Base-by-base conservation (phyloP, 2,329 filamentous ascomycete genomes). In the Fusarium sp. region DNA sequence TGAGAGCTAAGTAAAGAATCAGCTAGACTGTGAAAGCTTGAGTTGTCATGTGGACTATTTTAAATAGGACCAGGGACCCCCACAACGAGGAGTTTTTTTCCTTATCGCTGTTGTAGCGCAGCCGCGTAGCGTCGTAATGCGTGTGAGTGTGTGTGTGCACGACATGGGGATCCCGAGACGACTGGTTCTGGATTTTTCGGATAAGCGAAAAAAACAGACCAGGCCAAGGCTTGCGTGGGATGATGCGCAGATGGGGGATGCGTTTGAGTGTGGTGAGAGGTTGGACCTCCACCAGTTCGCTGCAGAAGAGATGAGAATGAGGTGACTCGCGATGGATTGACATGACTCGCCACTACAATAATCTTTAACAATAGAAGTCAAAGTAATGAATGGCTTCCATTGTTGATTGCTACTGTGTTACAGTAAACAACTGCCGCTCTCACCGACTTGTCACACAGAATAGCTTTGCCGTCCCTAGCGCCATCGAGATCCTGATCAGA, bases 361-460 rank as follows among this genome's bases (percentile, higher is more conserved):
- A 36, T 36, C 8, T 44, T 44, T 59, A 53, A 70, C 59, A 18
- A 9, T 9, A 8, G 14, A 9, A 44, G 29, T 23, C 27, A 33
- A 8, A 8, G 13, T 8, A 10, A 38, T 38, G 33, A 38, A 38
- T 16, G 9, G 9, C 10, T 0, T 29, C 2, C 4, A 29, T 29
- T 29, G 27, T 29, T 29, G 23, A 25, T 25, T 25, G 23, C 7
- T 29, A 34, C 33, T 18, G 38, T 42, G 38, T 13, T 42, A 42
- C 38, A 20, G 3, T n/a, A 25, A 13, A 31, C 20, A 46, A 16
- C 14, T 25, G 25, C 40, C n/a, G n/a, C 60, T 71, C 62, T 72
- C 62, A 73, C 71, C 71, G 71, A 74, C 68, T 63, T 65, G 69
- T 68, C 70, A 56, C 3, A 9, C 5, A 25, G 23, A 9, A n/a